Base-by-base conservation (phyloP, 129 eudicot genomes). In the Mikania micrantha region DNA sequence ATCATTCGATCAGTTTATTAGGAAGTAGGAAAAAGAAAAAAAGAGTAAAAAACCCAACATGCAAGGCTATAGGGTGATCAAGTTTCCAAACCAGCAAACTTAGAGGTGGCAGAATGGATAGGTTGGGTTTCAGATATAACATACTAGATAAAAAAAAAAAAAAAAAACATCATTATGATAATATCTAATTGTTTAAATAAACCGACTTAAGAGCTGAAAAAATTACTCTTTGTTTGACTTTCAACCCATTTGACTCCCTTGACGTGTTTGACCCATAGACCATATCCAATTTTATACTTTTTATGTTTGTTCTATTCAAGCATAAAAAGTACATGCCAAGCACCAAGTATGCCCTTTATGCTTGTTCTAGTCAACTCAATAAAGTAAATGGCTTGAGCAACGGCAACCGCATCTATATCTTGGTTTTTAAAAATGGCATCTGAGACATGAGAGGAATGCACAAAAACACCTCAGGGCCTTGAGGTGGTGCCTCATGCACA, bases 1-100 rank as follows among this genome's bases (percentile, higher is more conserved):
- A 34, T 54, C 64, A 42, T 21, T n/a, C 2, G 36, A 74, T 74
- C 44, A 67, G 70, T 41, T 44, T 31, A 32, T 16, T 9, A 27
- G 7, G 17, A 24, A 57, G 69, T 9, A 8, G 40, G 39, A 49
- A 45, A 65, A 25, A 22, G 50, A 12, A 38, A 35, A n/a, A 5
- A 27, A 27, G 57, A 42, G n/a, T 44, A n/a, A 45, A 7, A 49
- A 47, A 19, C 19, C 10, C 22, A 17, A 32, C 20, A 13, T 44
- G 29, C 16, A 44, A 13, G 6, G 25, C 10, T 16, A 45, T 25
- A 49, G 7, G 12, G 34, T 44, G 19, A 29, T 12, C 28, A 59
- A 57, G 38, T 57, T 56, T 54, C 10, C 16, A 42, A 40, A 25
- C 64, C 39, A 70, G 3, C 48, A 52, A 28, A 42, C 20, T 39